Evolutionary conservation across 129 eudicot genomes (phyloP).

Genomic region (Tagetes erecta): DNA sequence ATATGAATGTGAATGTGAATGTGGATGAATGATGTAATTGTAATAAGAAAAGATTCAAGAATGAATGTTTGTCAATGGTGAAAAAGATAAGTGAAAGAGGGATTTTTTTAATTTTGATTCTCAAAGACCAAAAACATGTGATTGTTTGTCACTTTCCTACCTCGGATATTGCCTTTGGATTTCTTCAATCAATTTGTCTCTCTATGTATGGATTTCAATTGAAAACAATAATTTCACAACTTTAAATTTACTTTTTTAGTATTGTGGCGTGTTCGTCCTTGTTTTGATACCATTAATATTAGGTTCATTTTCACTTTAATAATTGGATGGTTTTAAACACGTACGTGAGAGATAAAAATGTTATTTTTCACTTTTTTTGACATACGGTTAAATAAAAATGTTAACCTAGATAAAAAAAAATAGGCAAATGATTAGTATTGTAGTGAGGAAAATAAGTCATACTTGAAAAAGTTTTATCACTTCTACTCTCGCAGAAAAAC

Average conservation of each 20-base stretch:
- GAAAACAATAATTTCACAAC: neutral
- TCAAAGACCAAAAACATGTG: constrained; percentile 44
- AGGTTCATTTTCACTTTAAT: too few species aligned
- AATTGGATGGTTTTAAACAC: too few species aligned
- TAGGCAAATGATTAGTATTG: too few species aligned
- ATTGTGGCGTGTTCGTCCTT: too few species aligned
- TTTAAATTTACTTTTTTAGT: neutral
- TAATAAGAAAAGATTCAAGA: constrained; percentile 17
- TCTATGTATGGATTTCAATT: constrained; percentile 35
- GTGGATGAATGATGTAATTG: neutral
- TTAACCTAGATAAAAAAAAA: too few species aligned
- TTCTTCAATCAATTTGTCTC: constrained; percentile 36
- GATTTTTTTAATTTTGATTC: constrained; percentile 19
- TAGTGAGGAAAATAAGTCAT: too few species aligned
- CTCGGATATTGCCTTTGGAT: constrained; percentile 38
- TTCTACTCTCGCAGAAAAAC: too few species aligned
- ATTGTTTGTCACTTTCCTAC: constrained; percentile 39
- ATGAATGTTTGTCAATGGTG: constrained; percentile 47
- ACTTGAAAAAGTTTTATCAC: too few species aligned
- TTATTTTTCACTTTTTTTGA: too few species aligned
- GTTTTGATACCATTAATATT: too few species aligned
- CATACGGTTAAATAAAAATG: too few species aligned
- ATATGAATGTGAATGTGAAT: neutral
- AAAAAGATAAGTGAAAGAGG: constrained; percentile 35
- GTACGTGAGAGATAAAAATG: too few species aligned